phyloP scores from a whole-genome alignment of 2,329 filamentous ascomycete species.

The Talaromyces islandicus region DNA sequence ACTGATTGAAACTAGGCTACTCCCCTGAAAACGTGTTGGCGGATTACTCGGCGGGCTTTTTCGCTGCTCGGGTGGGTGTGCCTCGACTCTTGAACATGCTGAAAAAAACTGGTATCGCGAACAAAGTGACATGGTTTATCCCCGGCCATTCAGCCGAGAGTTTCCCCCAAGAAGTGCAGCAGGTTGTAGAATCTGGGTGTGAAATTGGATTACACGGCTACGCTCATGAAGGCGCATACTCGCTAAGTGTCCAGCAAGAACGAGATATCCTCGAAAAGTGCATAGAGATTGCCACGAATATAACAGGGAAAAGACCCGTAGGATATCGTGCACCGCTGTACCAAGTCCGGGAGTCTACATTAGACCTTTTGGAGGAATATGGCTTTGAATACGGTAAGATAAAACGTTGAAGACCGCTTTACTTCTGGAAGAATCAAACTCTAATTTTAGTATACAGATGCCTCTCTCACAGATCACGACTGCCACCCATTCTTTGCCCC shows the following conservation, averaged over 20 bases:
- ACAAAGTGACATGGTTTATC: constrained; percentile 55
- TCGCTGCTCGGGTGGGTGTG: constrained; percentile 53
- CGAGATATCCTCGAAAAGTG: constrained; percentile 68
- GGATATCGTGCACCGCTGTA: constrained; percentile 35
- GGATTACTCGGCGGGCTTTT: constrained; percentile 52
- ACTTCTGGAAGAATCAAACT: neutral
- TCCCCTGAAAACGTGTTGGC: constrained; percentile 49
- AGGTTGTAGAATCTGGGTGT: constrained; percentile 47
- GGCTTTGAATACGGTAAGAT: constrained; percentile 36
- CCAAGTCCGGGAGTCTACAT: constrained; percentile 32
- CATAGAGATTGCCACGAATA: constrained; percentile 63
- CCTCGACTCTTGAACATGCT: constrained; percentile 51
- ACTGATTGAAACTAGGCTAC: constrained; percentile 18
- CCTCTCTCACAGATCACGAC: constrained; percentile 38
- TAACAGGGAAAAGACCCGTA: constrained; percentile 62
- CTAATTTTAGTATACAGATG: constrained; percentile 20
- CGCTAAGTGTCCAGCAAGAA: constrained; percentile 69
- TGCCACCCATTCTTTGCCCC: constrained; percentile 37
- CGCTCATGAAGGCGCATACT: constrained; percentile 63
- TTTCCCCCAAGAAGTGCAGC: constrained; percentile 47
- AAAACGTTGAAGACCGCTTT: neutral
- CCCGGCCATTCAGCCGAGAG: constrained; percentile 55
- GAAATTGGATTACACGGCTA: constrained; percentile 55
- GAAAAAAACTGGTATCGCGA: constrained; percentile 44
- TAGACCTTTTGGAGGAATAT: constrained; percentile 35